These are phyloP conservation scores for Penicillium olsonii DNA, from an alignment of 2,329 filamentous ascomycete species.

Conservation along the genomic window DNA sequence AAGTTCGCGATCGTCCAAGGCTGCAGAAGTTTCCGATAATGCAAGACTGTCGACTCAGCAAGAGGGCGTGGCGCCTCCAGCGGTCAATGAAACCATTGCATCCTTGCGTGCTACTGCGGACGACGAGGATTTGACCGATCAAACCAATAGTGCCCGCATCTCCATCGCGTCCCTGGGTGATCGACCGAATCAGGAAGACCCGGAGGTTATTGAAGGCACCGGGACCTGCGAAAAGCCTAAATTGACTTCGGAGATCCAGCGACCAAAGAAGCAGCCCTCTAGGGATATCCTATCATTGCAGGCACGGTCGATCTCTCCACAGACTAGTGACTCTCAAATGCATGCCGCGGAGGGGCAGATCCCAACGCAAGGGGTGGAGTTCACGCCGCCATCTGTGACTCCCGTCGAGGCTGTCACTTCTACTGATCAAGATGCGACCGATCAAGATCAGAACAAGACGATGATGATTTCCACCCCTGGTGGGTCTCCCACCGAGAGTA, in stretches of 20 bases:
- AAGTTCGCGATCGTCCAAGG: slow-evolving; percentile 6
- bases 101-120: slow-evolving; percentile 22
- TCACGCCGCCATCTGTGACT: slow-evolving; percentile 16
- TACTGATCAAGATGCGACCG: slow-evolving; percentile 12
- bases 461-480: slow-evolving; percentile 12
- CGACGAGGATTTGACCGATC: slow-evolving; percentile 21
- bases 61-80: slow-evolving; percentile 21
- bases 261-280: slow-evolving; percentile 33
- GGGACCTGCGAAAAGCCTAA: slow-evolving; percentile 33
- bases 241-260: slow-evolving; percentile 27
- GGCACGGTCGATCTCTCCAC: slow-evolving; percentile 24
- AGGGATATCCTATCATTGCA: slow-evolving; percentile 24
- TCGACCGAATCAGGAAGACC: slow-evolving; percentile 16
- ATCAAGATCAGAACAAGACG: slow-evolving; percentile 18
- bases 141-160: slow-evolving; percentile 20
- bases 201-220: slow-evolving; percentile 35
- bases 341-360: slow-evolving; percentile 20
- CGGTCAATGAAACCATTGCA: slow-evolving; percentile 17
- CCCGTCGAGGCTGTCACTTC: slow-evolving; percentile 25
- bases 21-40: slow-evolving; percentile 14
- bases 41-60: slow-evolving; percentile 22
- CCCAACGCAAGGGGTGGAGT: slow-evolving; percentile 30
- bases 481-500: neutral
- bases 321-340: slow-evolving; percentile 23
- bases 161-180: slow-evolving; percentile 26